Percentiles rank a stretch among this genome's conserved stretches.
Evolutionary conservation across 31 red algal species (phyloP).

Genomic region (Asparagopsis taxiformis): DNA sequence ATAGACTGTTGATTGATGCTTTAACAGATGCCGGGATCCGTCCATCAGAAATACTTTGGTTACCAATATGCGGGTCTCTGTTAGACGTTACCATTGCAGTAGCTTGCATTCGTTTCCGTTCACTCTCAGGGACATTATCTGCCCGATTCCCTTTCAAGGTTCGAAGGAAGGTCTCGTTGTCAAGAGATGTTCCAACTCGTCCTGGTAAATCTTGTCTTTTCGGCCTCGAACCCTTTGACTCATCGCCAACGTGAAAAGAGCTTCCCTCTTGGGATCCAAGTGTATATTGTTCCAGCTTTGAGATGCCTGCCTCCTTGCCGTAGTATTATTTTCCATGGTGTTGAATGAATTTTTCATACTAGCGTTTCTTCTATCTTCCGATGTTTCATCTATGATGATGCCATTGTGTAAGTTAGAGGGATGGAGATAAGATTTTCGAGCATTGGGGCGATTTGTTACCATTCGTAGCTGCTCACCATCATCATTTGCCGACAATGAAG

Average conservation of each 20-base stretch:
- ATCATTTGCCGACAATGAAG: too few relatives aligned
- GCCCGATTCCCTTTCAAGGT: conserved; percentile 1
- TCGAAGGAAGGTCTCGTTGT: background rate
- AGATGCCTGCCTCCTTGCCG: too few relatives aligned
- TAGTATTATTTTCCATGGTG: too few relatives aligned
- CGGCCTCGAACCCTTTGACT: conserved; percentile 15
- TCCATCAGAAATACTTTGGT: background rate
- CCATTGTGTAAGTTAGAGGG: too few relatives aligned
- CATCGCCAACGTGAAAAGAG: conserved; percentile 13
- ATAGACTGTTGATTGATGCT: background rate
- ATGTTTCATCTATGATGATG: too few relatives aligned
- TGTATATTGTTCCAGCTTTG: background rate
- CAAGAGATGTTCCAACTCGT: background rate
- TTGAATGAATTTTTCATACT: too few relatives aligned
- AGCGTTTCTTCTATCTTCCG: too few relatives aligned
- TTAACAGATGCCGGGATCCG: background rate
- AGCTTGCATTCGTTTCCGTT: conserved; percentile 21
- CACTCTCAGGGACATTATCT: conserved; percentile 33
- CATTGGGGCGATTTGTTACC: too few relatives aligned
- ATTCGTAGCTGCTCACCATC: too few relatives aligned
- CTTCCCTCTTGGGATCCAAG: conserved; percentile 26
- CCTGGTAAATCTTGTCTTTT: background rate
- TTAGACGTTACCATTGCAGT: conserved; percentile 16
- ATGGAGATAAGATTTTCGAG: too few relatives aligned
- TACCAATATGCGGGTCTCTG: background rate